Conservation (phyloP, 257 asterid genomes). For the Lantana camara region DNA sequence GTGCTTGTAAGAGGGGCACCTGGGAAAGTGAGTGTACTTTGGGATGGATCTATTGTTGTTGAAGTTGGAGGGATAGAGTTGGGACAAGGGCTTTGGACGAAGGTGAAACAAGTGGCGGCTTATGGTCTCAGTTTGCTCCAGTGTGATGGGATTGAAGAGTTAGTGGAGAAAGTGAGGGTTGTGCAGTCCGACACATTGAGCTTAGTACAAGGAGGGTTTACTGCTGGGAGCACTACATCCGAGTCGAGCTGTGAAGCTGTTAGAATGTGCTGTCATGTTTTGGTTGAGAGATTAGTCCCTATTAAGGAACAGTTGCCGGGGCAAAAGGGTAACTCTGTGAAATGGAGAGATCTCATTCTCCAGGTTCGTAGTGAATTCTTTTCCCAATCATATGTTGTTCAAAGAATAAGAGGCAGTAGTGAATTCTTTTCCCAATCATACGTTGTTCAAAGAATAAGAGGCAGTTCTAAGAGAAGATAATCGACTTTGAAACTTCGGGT, state of each 20-base stretch:
- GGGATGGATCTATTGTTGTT: conserved; percentile 69
- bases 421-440: no score
- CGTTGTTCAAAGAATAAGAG: no score
- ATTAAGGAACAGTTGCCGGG: conserved; percentile 52
- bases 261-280: conserved; percentile 58
- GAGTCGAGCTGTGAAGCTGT: conserved; percentile 84
- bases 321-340: conserved; percentile 45
- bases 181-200: conserved; percentile 74
- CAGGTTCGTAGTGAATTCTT: conserved; percentile 56
- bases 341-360: conserved; percentile 56
- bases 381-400: no score
- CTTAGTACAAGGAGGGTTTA: conserved; percentile 66
- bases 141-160: conserved; percentile 49
- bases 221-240: conserved; percentile 79
- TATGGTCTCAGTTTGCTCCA: conserved; percentile 53
- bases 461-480: conserved; percentile 6
- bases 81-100: conserved; percentile 87
- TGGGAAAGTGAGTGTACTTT: conserved; percentile 69
- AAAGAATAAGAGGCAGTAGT: not conserved
- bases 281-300: conserved; percentile 59
- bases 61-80: conserved; percentile 84
- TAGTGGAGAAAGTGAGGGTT: conserved; percentile 67
- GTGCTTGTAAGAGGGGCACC: conserved; percentile 46
- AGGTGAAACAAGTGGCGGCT: conserved; percentile 70
- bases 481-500: not conserved